Conservation (phyloP, 2,329 filamentous ascomycete genomes). For the Beauveria asiatica region DNA sequence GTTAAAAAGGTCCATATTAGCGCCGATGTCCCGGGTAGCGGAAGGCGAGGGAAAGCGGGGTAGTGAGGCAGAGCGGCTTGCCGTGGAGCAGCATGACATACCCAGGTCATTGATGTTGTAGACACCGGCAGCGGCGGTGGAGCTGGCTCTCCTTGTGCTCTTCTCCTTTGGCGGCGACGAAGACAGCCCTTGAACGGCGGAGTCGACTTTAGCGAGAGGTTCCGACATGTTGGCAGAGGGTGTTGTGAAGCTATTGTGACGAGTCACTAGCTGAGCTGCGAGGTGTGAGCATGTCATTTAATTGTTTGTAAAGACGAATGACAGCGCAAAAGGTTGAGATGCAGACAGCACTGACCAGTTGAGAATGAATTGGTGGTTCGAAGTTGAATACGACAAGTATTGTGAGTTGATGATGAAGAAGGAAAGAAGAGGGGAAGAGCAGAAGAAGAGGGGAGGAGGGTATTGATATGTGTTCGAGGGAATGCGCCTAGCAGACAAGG, state of each 20-base stretch:
- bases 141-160: slow-evolving; percentile 62
- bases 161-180: slow-evolving; percentile 60
- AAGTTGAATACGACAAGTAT: slow-evolving; percentile 14
- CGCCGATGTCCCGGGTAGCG: neutral
- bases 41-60: neutral
- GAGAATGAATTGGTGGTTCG: neutral
- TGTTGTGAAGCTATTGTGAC: slow-evolving; percentile 11
- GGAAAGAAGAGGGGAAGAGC: slow-evolving; percentile 17
- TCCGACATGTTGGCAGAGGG: slow-evolving; percentile 27
- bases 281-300: slow-evolving; percentile 1
- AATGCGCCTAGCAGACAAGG: slow-evolving; percentile 14
- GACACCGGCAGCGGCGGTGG: slow-evolving; percentile 57
- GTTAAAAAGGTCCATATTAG: neutral
- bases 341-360: slow-evolving; percentile 1
- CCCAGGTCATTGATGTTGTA: slow-evolving; percentile 76
- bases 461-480: slow-evolving; percentile 23
- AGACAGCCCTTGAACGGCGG: slow-evolving; percentile 72
- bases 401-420: slow-evolving; percentile 20
- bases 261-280: slow-evolving; percentile 2
- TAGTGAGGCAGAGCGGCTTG: neutral
- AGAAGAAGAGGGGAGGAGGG: slow-evolving; percentile 20
- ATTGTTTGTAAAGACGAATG: too few species aligned
- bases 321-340: neutral
- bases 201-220: slow-evolving; percentile 82
- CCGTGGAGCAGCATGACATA: slow-evolving; percentile 36